These are phyloP conservation scores for Xylariaceae sp. DNA, from an alignment of 2,329 filamentous ascomycete genomes.

Conservation along the genomic window DNA sequence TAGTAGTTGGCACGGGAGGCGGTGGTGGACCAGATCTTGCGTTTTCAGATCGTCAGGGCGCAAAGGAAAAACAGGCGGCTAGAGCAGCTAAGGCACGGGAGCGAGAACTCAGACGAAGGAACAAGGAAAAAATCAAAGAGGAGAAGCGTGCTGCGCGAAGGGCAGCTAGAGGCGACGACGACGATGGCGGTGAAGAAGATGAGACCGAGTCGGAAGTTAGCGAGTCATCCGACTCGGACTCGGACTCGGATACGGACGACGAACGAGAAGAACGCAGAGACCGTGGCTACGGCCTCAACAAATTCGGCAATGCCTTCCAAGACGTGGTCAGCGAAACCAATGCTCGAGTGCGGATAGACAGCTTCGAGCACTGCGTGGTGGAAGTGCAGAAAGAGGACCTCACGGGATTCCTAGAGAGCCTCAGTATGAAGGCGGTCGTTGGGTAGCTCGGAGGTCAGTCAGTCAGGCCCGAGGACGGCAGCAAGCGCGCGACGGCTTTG, in stretches of 20 bases:
- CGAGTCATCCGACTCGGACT: conserved; percentile 42
- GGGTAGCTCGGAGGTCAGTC: conserved; percentile 40
- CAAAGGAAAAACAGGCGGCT: conserved; percentile 58
- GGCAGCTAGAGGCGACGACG: conserved; percentile 44
- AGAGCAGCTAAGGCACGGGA: conserved; percentile 60
- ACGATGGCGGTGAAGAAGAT: conserved; percentile 49
- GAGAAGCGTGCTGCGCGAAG: conserved; percentile 59
- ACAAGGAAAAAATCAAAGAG: conserved; percentile 55
- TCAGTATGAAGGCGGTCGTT: conserved; percentile 87
- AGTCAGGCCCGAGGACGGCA: neutral
- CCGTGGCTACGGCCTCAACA: conserved; percentile 73
- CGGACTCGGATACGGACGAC: conserved; percentile 46
- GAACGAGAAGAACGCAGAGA: conserved; percentile 51
- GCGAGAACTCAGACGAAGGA: conserved; percentile 54
- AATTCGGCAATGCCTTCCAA: conserved; percentile 92
- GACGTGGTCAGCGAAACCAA: conserved; percentile 91
- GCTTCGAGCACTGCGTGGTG: conserved; percentile 95
- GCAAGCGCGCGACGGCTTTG: neutral
- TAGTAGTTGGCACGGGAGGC: conserved; percentile 88
- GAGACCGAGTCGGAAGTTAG: conserved; percentile 49
- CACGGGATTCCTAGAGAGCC: conserved; percentile 79
- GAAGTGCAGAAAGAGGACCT: conserved; percentile 97
- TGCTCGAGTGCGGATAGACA: conserved; percentile 85
- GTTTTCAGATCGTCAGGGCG: conserved; percentile 63
- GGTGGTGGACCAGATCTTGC: conserved; percentile 72